Conservation (phyloP, 495 filamentous ascomycete genomes). For the Aspergillus saccharolyticus region DNA sequence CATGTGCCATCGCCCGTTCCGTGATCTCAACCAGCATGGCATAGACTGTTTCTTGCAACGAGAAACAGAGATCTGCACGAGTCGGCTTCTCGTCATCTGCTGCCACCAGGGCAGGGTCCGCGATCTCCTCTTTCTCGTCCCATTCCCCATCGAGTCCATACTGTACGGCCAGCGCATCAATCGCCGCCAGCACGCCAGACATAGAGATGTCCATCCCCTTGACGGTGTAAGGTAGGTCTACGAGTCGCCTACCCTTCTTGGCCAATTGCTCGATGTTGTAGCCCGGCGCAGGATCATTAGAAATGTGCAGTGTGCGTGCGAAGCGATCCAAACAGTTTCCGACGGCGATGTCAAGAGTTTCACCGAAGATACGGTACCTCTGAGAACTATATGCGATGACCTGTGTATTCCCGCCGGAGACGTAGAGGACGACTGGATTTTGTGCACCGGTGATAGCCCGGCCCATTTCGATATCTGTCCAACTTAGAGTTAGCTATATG, state of each 20-base stretch:
- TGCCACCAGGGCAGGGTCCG: conserved; percentile 18
- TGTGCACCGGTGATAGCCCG: conserved; percentile 82
- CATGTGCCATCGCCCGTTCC: conserved; percentile 97
- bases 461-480: conserved; percentile 88
- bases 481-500: not conserved
- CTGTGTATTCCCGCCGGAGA: conserved; percentile 94
- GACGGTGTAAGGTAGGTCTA: conserved; percentile 91
- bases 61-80: conserved; percentile 87
- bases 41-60: conserved; percentile 88
- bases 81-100: conserved; percentile 52
- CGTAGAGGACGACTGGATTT: conserved; percentile 95
- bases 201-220: conserved; percentile 99
- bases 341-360: conserved; percentile 94
- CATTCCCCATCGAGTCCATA: conserved; percentile 45
- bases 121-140: conserved; percentile 31
- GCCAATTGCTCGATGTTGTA: conserved; percentile 98
- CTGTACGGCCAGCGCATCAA: conserved; percentile 69
- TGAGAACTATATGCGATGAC: conserved; percentile 94
- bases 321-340: conserved; percentile 97
- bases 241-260: conserved; percentile 64
- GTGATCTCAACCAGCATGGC: conserved; percentile 99
- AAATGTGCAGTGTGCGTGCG: conserved; percentile 80
- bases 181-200: conserved; percentile 77
- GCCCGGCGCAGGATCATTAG: conserved; percentile 92
- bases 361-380: conserved; percentile 95